These are phyloP conservation scores for Coriaria nepalensis DNA, from an alignment of 306 rosid species.

Conservation along the genomic window DNA sequence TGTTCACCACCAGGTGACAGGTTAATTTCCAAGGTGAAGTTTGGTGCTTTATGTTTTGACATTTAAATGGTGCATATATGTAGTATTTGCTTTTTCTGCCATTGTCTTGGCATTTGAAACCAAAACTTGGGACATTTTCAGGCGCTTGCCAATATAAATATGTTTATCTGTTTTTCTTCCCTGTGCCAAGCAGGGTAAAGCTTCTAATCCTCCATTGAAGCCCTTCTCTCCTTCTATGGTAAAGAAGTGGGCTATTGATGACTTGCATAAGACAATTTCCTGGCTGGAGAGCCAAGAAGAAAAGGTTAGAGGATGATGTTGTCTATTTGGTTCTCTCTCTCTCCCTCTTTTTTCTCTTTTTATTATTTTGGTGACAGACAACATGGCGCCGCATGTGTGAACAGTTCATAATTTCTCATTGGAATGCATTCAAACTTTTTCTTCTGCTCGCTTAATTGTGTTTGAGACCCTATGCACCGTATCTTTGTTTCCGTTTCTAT, in stretches of 20 bases:
- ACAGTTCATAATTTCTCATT: background rate
- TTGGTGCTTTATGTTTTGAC: background rate
- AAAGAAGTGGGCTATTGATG: constrained; percentile 68
- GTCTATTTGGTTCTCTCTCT: background rate
- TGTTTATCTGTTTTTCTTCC: constrained; percentile 9
- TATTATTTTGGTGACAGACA: background rate
- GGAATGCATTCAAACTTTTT: constrained; percentile 7
- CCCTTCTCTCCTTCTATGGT: constrained; percentile 46
- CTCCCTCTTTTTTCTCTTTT: constrained; percentile 2
- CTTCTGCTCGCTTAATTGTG: constrained; percentile 10
- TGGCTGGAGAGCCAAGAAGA: constrained; percentile 97
- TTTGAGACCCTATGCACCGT: constrained; percentile 2
- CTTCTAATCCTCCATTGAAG: constrained; percentile 17
- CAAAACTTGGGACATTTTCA: background rate
- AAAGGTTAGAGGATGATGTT: constrained; percentile 34
- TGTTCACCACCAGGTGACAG: constrained; percentile 29
- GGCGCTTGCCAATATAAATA: background rate
- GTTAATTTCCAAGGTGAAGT: constrained; percentile 34
- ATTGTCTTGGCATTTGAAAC: background rate
- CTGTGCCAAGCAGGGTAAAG: constrained; percentile 35
- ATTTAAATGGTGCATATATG: background rate
- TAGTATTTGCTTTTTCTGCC: background rate
- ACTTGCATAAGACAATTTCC: constrained; percentile 50
- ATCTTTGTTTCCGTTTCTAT: constrained; percentile 10
- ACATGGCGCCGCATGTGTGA: constrained; percentile 1